These are phyloP conservation scores for Microbotryum lychnidis-dioicae DNA, from an alignment of 1,284 basidiomycete species.

Conservation along the genomic window DNA sequence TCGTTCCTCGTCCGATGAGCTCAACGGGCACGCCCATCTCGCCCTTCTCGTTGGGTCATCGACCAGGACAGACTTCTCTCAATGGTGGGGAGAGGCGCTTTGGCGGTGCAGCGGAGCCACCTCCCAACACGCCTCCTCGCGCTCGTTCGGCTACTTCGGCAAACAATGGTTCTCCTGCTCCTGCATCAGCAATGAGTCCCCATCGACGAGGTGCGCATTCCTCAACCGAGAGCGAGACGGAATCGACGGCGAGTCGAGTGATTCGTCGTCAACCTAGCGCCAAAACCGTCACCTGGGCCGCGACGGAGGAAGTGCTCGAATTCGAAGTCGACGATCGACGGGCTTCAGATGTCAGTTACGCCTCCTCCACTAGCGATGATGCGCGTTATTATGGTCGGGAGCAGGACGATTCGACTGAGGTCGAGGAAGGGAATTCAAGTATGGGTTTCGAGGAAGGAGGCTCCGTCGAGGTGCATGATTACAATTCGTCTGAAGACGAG, in stretches of 20 bases:
- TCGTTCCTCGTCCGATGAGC: too few relatives aligned
- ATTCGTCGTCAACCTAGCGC: constrained; percentile 23
- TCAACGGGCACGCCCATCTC: too few relatives aligned
- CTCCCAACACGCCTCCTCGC: constrained; percentile 14
- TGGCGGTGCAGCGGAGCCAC: constrained; percentile 7
- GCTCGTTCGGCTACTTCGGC: neutral
- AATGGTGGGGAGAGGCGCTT: neutral
- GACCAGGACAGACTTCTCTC: neutral
- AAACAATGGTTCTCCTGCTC: neutral
- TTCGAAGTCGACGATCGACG: constrained; percentile 29
- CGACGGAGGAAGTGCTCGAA: constrained; percentile 32
- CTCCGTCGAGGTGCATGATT: constrained; percentile 19
- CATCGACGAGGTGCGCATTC: constrained; percentile 6
- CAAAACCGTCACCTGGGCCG: constrained; percentile 33
- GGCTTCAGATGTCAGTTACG: constrained; percentile 8
- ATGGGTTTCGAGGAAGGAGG: constrained; percentile 24
- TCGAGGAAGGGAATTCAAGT: constrained; percentile 6
- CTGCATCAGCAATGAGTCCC: constrained; percentile 11
- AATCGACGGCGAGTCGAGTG: constrained; percentile 3
- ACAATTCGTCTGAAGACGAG: neutral
- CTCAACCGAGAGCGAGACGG: constrained; percentile 9
- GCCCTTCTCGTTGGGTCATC: neutral
- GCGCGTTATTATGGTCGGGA: constrained; percentile 5
- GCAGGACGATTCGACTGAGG: neutral
- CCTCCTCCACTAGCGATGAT: constrained; percentile 1